Evolutionary conservation across 2,329 filamentous ascomycete genomes (phyloP).

Genomic region (Pseudocercospora vitis): DNA sequence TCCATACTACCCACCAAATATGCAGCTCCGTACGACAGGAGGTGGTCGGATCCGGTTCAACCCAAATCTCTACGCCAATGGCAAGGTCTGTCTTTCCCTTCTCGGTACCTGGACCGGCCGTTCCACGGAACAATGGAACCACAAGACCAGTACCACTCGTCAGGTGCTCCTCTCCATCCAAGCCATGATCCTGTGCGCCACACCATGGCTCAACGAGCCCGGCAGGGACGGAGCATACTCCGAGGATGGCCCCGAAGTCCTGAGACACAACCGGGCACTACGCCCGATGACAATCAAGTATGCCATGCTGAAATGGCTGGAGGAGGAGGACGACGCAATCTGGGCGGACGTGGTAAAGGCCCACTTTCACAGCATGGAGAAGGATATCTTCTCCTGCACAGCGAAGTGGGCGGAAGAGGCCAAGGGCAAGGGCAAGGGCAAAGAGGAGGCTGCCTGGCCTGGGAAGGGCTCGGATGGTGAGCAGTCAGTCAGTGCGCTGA

Average conservation of each 20-base stretch:
- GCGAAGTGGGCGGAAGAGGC: constrained; percentile 8
- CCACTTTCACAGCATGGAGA: constrained; percentile 15
- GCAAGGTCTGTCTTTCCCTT: constrained; percentile 59
- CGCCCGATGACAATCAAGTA: not conserved
- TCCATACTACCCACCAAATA: constrained; percentile 50
- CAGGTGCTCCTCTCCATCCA: constrained; percentile 58
- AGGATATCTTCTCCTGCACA: constrained; percentile 16
- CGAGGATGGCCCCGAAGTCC: not conserved
- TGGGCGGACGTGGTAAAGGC: constrained; percentile 21
- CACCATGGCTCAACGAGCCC: constrained; percentile 46
- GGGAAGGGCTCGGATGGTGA: not conserved
- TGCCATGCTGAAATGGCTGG: not conserved
- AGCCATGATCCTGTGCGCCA: constrained; percentile 56
- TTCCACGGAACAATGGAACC: constrained; percentile 45
- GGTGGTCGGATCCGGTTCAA: constrained; percentile 56
- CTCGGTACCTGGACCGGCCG: constrained; percentile 60
- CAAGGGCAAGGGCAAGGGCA: not conserved
- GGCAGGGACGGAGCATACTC: not conserved
- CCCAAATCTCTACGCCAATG: constrained; percentile 60
- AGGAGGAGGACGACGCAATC: not conserved
- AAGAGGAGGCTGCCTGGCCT: not conserved
- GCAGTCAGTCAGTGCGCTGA: not conserved
- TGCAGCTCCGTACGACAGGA: constrained; percentile 55
- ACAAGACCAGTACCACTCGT: constrained; percentile 54
- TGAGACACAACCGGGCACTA: not conserved